phyloP scores from a whole-genome alignment of 176 grass and related monocot genomes.

The Carex scoparia region DNA sequence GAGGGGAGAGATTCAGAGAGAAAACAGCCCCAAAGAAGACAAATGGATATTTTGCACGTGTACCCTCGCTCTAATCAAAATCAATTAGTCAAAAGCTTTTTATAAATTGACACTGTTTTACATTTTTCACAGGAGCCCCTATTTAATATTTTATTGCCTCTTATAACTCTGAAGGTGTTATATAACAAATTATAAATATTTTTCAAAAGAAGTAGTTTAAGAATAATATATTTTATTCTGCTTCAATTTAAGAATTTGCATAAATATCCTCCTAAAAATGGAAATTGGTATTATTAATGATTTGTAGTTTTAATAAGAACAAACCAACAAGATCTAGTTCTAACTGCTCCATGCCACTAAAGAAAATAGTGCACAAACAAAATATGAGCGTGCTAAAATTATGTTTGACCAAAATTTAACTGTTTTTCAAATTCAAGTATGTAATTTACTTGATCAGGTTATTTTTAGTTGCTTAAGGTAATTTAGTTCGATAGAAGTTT shows the following conservation, averaged over 20 bases:
- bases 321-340: neutral
- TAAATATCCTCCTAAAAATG: neutral
- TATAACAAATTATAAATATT: neutral
- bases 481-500: neutral
- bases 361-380: neutral
- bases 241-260: neutral
- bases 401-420: neutral
- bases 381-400: neutral
- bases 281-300: neutral
- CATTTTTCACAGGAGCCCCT: neutral
- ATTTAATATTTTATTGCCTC: neutral
- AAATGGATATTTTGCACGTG: slow-evolving; percentile 18
- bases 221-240: neutral
- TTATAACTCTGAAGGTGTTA: neutral
- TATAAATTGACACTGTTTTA: neutral
- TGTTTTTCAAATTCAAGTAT: neutral
- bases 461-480: neutral
- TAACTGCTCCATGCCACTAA: neutral
- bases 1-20: neutral
- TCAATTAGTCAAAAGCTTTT: neutral
- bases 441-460: neutral
- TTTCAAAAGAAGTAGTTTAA: neutral
- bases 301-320: neutral
- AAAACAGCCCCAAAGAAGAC: neutral
- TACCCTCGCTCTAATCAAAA: neutral